A percentile compares a stretch with the other conserved stretches of the same genome.
phyloP scores from a whole-genome alignment of 495 filamentous ascomycete species.

The Eremomyces bilateralis region DNA sequence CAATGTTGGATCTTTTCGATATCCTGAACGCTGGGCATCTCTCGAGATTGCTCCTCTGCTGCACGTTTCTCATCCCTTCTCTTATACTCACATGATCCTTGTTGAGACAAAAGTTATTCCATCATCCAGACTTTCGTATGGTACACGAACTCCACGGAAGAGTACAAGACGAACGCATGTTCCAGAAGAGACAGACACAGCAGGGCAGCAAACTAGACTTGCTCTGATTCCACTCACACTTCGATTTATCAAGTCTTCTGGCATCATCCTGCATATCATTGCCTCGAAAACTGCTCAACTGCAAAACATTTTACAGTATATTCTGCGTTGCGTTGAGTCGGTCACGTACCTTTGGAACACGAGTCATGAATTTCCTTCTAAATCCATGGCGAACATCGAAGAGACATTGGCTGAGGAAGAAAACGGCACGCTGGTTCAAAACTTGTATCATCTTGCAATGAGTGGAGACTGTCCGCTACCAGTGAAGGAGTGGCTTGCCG shows the following conservation, averaged over 20 bases:
- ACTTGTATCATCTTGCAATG: constrained; percentile 64
- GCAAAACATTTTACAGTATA: constrained; percentile 66
- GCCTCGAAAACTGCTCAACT: constrained; percentile 72
- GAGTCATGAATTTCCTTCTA: constrained; percentile 53
- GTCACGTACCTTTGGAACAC: constrained; percentile 64
- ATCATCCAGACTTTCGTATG: too few species aligned
- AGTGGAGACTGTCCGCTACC: constrained; percentile 61
- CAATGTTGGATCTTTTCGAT: constrained; percentile 46
- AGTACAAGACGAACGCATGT: too few species aligned
- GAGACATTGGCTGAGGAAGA: constrained; percentile 38
- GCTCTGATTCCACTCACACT: constrained; percentile 60
- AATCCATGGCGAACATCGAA: constrained; percentile 54
- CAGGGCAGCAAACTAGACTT: constrained; percentile 8
- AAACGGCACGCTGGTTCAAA: constrained; percentile 45
- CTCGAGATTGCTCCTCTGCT: constrained; percentile 8
- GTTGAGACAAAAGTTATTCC: constrained; percentile 14
- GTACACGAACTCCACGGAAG: too few species aligned
- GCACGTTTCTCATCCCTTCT: constrained; percentile 51
- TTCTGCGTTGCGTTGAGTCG: constrained; percentile 50
- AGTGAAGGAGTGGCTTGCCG: constrained; percentile 73
- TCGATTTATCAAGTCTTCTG: constrained; percentile 57
- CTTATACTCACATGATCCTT: constrained; percentile 57
- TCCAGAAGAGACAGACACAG: too few species aligned
- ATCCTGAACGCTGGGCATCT: constrained; percentile 9
- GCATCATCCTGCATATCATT: constrained; percentile 57